Evolutionary conservation across 2,329 filamentous ascomycete species (phyloP), one percentile per base, ranked within the genome.

Genomic region (Hypoxylon sp.): DNA sequence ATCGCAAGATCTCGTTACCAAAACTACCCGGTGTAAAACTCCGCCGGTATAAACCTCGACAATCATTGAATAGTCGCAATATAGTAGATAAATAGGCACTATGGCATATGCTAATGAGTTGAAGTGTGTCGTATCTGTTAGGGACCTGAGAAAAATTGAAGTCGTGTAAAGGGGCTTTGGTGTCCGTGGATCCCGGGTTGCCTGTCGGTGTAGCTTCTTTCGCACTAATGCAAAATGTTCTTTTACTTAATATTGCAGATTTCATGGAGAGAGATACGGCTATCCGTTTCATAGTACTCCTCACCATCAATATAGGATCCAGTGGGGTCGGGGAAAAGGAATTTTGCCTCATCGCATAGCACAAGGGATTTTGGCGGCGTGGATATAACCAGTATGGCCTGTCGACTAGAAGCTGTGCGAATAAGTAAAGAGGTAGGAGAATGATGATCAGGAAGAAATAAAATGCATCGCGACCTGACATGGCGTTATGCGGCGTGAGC

Each of bases 391-490:
- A 34, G 16, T 39, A 54, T 43, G 27, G 3, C 27, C n/a, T 14
- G 9, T 34, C 9, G 41, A 32, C 16, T 14, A 3, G 29, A 45
- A 45, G 29, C 1, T 19, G 34, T 50, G 34, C 34, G 16, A 61
- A 51, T 27, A n/a, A 41, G 3, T 12, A 9, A 41, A 50, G 53
- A 16, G 5, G 4, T 27, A 12, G 39, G 34, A 29, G 11, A n/a
- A 19, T 50, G n/a, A 12, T 27, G 30, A 39, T 32, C 7, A 39
- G 54, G 16, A 25, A 27, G n/a, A 46, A 11, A 56, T 47, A 14
- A 21, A 57, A 48, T 57, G 55, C 56, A 67, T 67, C 37, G 60
- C 52, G 52, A 56, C 61, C 56, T 57, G 48, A 64, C 50, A 50
- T 29, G 52, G 58, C 48, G 16, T 25, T 45, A 61, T 58, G 65